These are phyloP conservation scores for Sclerospora graminicola DNA, from an alignment of 352 stramenopile genomes.

Conservation along the genomic window DNA sequence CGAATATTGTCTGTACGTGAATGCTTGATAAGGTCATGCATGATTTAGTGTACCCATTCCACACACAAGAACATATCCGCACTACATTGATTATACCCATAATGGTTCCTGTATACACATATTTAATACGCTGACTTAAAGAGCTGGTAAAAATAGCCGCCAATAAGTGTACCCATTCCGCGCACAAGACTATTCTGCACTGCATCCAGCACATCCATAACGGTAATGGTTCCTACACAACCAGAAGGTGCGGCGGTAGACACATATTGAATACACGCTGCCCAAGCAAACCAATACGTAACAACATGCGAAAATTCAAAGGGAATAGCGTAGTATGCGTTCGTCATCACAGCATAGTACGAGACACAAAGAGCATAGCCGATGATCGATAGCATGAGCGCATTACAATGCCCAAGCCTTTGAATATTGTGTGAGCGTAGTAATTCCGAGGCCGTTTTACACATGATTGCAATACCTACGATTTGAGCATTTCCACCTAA, in stretches of 20 bases:
- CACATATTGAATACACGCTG: conserved; percentile 64
- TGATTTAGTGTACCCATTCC: too few species aligned
- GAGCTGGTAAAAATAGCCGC: conserved; percentile 68
- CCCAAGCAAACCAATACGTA: conserved; percentile 67
- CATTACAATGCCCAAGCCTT: conserved; percentile 54
- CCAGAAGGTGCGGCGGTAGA: conserved; percentile 50
- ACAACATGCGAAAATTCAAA: conserved; percentile 72
- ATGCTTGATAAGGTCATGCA: too few species aligned
- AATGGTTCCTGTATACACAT: too few species aligned
- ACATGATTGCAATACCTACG: conserved; percentile 69
- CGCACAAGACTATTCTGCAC: conserved; percentile 63
- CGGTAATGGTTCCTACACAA: conserved; percentile 55
- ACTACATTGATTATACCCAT: too few species aligned
- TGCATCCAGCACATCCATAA: conserved; percentile 70
- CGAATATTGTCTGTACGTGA: too few species aligned
- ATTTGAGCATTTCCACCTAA: conserved; percentile 58
- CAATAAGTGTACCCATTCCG: conserved; percentile 51
- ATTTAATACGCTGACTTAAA: too few species aligned
- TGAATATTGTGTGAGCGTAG: conserved; percentile 66
- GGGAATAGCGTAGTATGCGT: conserved; percentile 64
- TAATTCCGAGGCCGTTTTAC: conserved; percentile 68
- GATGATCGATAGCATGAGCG: conserved; percentile 56
- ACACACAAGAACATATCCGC: too few species aligned
- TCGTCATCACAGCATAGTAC: conserved; percentile 70
- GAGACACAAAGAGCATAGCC: conserved; percentile 59